Percentiles rank a stretch among this genome's conserved stretches.
Evolutionary conservation across 2,329 filamentous ascomycete species (phyloP).

Genomic region (Botrytis squamosa): DNA sequence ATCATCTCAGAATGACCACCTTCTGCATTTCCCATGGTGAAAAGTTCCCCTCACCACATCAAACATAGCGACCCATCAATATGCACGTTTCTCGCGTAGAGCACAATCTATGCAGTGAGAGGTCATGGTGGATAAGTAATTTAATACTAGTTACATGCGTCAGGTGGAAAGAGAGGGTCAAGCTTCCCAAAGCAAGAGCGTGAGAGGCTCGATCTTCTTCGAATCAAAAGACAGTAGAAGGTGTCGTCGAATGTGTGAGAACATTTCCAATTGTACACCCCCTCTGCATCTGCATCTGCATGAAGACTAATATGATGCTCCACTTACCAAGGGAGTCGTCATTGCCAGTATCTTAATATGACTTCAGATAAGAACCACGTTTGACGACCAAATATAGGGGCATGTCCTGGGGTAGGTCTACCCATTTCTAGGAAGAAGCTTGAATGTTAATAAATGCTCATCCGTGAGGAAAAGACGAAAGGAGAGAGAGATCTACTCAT

Average conservation of each 20-base stretch:
- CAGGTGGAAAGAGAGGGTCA: conserved; percentile 5
- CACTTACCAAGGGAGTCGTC: background rate
- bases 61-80: background rate
- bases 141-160: conserved; percentile 4
- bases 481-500: background rate
- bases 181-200: background rate
- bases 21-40: background rate
- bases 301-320: background rate
- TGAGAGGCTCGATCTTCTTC: conserved; percentile 3
- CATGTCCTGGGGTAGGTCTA: background rate
- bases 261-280: background rate
- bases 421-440: background rate
- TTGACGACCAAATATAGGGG: background rate
- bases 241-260: background rate
- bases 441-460: background rate
- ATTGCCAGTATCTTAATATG: background rate
- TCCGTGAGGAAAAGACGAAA: background rate
- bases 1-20: background rate
- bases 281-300: background rate
- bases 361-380: background rate
- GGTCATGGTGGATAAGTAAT: conserved; percentile 6
- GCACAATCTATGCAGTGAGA: conserved; percentile 2
- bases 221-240: conserved; percentile 6
- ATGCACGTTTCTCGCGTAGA: conserved; percentile 5
- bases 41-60: conserved; percentile 6